Evolutionary conservation across 1,284 basidiomycete genomes (phyloP).

Genomic region (Exsudoporus floridanus): DNA sequence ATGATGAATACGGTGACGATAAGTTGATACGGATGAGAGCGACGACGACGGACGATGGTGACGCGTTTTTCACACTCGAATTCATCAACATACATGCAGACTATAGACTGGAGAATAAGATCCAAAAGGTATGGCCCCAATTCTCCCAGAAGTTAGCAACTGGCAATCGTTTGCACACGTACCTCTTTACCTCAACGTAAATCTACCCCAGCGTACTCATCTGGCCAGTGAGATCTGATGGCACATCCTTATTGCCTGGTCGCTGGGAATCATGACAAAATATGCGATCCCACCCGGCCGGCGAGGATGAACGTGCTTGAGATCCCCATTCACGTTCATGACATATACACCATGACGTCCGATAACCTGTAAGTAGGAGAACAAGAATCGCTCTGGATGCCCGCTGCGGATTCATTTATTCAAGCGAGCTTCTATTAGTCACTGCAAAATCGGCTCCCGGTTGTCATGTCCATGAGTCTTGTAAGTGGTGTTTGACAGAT

Average conservation of each 20-base stretch:
- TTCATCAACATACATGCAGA: neutral
- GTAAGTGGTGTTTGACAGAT: neutral
- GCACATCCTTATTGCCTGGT: neutral
- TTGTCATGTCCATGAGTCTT: slow-evolving; percentile 1
- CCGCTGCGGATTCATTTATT: neutral
- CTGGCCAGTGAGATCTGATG: neutral
- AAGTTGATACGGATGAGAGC: neutral
- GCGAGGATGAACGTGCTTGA: neutral
- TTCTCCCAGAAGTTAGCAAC: neutral
- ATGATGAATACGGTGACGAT: neutral
- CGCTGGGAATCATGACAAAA: slow-evolving; percentile 4
- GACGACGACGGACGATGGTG: neutral
- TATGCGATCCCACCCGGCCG: neutral
- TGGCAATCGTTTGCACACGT: neutral
- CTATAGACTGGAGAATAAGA: neutral
- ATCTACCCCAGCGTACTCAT: neutral
- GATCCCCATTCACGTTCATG: neutral
- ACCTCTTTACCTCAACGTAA: slow-evolving; percentile 3
- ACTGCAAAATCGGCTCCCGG: slow-evolving; percentile 4
- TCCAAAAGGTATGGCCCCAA: neutral
- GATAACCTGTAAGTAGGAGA: slow-evolving; percentile 5
- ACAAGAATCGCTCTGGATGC: neutral
- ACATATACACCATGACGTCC: neutral
- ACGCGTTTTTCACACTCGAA: neutral
- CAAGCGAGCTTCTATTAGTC: neutral